A percentile compares a stretch with the other conserved stretches of the same genome.
These are phyloP conservation scores for Phytophthora vignae DNA, from an alignment of 352 stramenopile genomes.

Conservation along the genomic window DNA sequence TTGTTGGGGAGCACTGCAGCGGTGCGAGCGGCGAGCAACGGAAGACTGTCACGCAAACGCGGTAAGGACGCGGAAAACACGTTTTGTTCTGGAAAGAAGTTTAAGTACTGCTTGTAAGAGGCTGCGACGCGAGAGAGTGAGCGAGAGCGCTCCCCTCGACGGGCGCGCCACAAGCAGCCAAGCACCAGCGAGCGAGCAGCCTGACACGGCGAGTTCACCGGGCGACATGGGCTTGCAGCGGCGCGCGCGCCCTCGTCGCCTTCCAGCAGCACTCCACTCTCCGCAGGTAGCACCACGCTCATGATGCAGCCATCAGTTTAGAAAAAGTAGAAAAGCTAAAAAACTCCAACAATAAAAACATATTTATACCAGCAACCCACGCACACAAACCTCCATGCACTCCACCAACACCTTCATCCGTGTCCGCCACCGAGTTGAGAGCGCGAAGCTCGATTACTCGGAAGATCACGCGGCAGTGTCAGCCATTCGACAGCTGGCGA, in stretches of 20 bases:
- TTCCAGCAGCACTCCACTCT: slow-evolving; percentile 24
- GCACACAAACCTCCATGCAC: slow-evolving; percentile 20
- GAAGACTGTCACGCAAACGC: slow-evolving; percentile 54
- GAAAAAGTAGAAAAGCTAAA: slow-evolving; percentile 78
- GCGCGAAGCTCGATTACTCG: neutral
- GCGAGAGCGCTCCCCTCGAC: slow-evolving; percentile 11
- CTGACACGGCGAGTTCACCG: slow-evolving; percentile 6
- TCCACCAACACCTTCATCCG: neutral
- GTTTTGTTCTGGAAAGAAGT: slow-evolving; percentile 68
- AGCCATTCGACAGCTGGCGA: slow-evolving; percentile 3
- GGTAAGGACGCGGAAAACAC: slow-evolving; percentile 53
- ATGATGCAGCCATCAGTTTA: slow-evolving; percentile 46
- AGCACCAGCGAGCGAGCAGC: slow-evolving; percentile 21
- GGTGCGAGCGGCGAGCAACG: slow-evolving; percentile 30
- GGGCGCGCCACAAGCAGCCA: slow-evolving; percentile 20
- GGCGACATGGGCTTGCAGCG: slow-evolving; percentile 22
- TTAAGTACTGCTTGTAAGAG: slow-evolving; percentile 70
- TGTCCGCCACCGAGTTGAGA: neutral
- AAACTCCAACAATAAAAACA: slow-evolving; percentile 62
- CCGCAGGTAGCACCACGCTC: slow-evolving; percentile 9
- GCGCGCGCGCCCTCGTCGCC: slow-evolving; percentile 19
- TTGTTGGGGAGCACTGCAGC: slow-evolving; percentile 57
- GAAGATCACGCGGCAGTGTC: neutral
- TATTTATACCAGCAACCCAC: slow-evolving; percentile 54
- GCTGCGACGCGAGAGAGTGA: slow-evolving; percentile 33